Evolutionary conservation across 2,329 filamentous ascomycete species (phyloP), one percentile per base, ranked within the genome.

Genomic region (Didymella pomorum): DNA sequence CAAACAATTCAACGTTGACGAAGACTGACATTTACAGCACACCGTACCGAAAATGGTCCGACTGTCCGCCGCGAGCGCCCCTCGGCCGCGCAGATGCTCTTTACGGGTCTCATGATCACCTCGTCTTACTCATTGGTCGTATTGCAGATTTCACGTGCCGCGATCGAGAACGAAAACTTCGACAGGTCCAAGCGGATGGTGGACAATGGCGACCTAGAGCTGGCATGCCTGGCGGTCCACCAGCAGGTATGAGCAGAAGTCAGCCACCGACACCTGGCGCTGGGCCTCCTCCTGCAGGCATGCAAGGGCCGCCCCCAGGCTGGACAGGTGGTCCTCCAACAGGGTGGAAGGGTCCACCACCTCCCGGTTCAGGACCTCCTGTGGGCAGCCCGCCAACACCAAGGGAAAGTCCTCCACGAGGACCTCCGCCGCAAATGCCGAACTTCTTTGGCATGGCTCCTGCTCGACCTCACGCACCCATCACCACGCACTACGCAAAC

Each of bases 81-180:
- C 83, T 97, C 42, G 92, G 92, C 18, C 88, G 86, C 60, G 79
- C 89, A 4, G 89, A 93, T 70, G 90, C 92, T 10, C 86, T 94
- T 23, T 96, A 94, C 70, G 95, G 93, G 37, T 92, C 92, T 0
- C 92, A 91, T 65, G 95, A 99, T 73, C 92, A 97, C 73, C 79
- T 97, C 4, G 84, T 96, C 43, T 83, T 98, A 4, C 80, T 98
- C 1, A 83, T 97, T 23, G 93, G 88, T 9, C 88, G 95, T 2
- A 81, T 97, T 14, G 86, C 89, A 52, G 87, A 90, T 65, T 98
- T 97, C 74, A 85, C 89, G 2, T 86, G 88, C 1, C 87, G 86
- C 63, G 95, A 98, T 73, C 81, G 93, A 16, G 83, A 85, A 42
- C 85, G 95, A 52, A 99, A 99, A 75, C 80, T 91, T 47, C 89